These are phyloP conservation scores for Cochlearia excelsa DNA, from an alignment of 345 rosid genomes.

Conservation along the genomic window DNA sequence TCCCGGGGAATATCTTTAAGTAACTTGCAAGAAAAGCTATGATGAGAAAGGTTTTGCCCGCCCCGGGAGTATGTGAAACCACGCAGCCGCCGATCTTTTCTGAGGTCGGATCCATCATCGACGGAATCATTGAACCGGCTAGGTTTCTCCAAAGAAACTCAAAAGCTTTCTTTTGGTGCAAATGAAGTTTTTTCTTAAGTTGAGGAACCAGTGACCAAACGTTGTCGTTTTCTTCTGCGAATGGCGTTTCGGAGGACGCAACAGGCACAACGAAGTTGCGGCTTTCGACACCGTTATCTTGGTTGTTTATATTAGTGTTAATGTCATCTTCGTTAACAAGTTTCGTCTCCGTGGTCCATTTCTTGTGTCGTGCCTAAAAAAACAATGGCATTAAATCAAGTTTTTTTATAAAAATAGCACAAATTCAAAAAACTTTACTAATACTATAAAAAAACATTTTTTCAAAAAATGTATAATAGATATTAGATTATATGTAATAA, in stretches of 20 bases:
- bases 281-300: slow-evolving; percentile 26
- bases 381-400: no score
- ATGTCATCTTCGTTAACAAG: slow-evolving; percentile 39
- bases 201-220: slow-evolving; percentile 88
- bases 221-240: slow-evolving; percentile 48
- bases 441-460: no score
- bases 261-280: slow-evolving; percentile 32
- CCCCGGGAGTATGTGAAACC: slow-evolving; percentile 90
- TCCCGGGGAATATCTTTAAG: slow-evolving; percentile 83
- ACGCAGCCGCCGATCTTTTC: slow-evolving; percentile 81
- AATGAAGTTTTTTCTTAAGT: slow-evolving; percentile 56
- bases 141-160: slow-evolving; percentile 85
- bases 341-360: slow-evolving; percentile 45
- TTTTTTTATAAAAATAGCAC: no score
- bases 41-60: slow-evolving; percentile 89
- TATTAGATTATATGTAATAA: no score
- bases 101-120: slow-evolving; percentile 49
- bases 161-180: slow-evolving; percentile 83
- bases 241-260: slow-evolving; percentile 32
- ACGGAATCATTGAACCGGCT: slow-evolving; percentile 71
- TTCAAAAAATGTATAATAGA: no score
- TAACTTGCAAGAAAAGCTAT: slow-evolving; percentile 92
- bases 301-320: slow-evolving; percentile 17
- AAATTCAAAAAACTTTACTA: no score
- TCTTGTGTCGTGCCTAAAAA: slow-evolving; percentile 41